Evolutionary conservation across 2,329 filamentous ascomycete genomes (phyloP).

Genomic region (Drechslera avenae): DNA sequence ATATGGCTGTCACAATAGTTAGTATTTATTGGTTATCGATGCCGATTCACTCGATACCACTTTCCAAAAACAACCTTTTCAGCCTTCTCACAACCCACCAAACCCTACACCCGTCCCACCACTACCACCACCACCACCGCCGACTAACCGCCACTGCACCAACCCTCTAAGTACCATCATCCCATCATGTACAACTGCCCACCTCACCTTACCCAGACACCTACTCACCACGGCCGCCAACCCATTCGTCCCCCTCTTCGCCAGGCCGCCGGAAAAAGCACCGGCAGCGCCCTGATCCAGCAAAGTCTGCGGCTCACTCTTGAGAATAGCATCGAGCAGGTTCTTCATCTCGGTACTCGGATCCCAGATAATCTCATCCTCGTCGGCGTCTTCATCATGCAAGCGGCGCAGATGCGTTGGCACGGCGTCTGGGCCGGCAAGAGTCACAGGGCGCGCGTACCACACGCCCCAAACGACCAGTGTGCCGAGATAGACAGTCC

Average conservation of each 20-base stretch:
- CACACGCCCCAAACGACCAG: constrained; percentile 65
- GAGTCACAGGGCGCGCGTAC: constrained; percentile 44
- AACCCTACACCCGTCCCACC: constrained; percentile 4
- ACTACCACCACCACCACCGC: constrained; percentile 25
- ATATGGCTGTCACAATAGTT: too few relatives aligned
- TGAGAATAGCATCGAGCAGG: constrained; percentile 50
- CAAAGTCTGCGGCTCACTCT: constrained; percentile 47
- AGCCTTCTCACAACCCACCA: too few relatives aligned
- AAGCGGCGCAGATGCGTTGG: constrained; percentile 5
- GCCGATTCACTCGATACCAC: too few relatives aligned
- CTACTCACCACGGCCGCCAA: constrained; percentile 62
- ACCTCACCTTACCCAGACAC: constrained; percentile 61
- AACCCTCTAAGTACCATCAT: constrained; percentile 60
- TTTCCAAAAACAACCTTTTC: too few relatives aligned
- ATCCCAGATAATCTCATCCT: constrained; percentile 60
- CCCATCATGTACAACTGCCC: constrained; percentile 67
- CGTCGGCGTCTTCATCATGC: constrained; percentile 54
- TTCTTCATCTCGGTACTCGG: constrained; percentile 56
- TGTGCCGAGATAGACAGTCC: constrained; percentile 66
- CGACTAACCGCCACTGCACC: constrained; percentile 48
- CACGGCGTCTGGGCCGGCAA: not conserved
- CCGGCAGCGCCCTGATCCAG: constrained; percentile 19
- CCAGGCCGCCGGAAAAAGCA: constrained; percentile 48
- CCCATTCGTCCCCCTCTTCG: constrained; percentile 58
- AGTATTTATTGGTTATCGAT: too few relatives aligned